Evolutionary conservation across 257 asterid genomes (phyloP), one percentile per base, ranked within the genome.

Genomic region (Solanum tarapatanum): DNA sequence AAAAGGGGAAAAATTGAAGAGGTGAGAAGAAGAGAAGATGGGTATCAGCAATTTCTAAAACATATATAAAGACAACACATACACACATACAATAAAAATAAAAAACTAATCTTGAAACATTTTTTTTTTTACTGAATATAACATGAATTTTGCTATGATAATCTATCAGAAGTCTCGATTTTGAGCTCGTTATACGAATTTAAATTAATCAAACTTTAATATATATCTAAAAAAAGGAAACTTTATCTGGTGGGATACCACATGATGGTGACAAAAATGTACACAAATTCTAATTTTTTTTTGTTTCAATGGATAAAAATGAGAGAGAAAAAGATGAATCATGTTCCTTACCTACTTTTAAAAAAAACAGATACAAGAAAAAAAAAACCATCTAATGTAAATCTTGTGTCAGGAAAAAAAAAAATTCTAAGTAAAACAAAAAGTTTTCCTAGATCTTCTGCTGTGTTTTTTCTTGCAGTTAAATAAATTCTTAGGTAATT

Each of bases 21-120:
- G 79, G 79, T 74, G 93, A 89, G 43, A 84, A 80, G 92, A 89
- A 88, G 89, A 84, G 94, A 91, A 89, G 91, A 91, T 87, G 93
- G 91, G 91, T 33, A 92, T 87, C 90, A 89, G 86, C 91, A 75
- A 87, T 89, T 88, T 88, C 74, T 87, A 85, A 64, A 79, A 82
- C 77, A 87, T 88, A 88, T 82, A 82, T 48, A 82, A 82, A 51
- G 85, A 48, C 85, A 82, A 82, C 39, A 82, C 85, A 45, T 2
- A 26, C 33, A 24, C 66, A 79, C 58, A 77, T 5, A 30, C 24
- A 11, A 58, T 37, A 69, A 68, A 58, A 30, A 39, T 19, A 30
- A 23, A 13, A 41, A 73, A 39, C 72, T 66, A 80, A 86, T 75
- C 43, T 33, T 35, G 39, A 43, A 43, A 75, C 41, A 16, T 24